phyloP scores from a whole-genome alignment of 2,329 filamentous ascomycete species.

The Diaporthe vaccinii region DNA sequence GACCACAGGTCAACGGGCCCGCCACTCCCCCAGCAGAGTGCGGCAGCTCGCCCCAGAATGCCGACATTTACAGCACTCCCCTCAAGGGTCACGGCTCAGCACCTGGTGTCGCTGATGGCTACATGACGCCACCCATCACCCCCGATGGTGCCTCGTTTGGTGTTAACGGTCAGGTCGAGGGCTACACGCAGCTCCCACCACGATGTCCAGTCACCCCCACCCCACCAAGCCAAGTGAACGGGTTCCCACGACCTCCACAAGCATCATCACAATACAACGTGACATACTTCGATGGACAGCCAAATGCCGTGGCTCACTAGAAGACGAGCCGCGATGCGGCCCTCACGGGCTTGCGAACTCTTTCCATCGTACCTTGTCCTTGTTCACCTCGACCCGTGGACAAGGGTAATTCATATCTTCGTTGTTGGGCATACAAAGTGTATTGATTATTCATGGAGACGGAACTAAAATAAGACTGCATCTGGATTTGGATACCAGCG shows the following conservation, averaged over 20 bases:
- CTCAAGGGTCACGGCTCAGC: constrained; percentile 78
- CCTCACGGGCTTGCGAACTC: constrained; percentile 37
- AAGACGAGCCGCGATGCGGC: constrained; percentile 37
- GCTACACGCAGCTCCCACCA: constrained; percentile 62
- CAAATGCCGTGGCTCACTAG: constrained; percentile 45
- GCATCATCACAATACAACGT: constrained; percentile 59
- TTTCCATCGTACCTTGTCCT: constrained; percentile 37
- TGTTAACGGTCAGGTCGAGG: constrained; percentile 59
- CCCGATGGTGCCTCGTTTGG: constrained; percentile 76
- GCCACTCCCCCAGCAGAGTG: constrained; percentile 72
- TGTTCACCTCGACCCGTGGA: constrained; percentile 32
- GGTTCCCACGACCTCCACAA: constrained; percentile 56
- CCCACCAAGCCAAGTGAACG: constrained; percentile 57
- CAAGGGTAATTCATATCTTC: constrained; percentile 40
- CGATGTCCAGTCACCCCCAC: constrained; percentile 75
- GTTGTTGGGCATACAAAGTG: constrained; percentile 39
- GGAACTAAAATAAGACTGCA: constrained; percentile 42
- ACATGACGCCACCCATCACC: constrained; percentile 88
- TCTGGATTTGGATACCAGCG: constrained; percentile 48
- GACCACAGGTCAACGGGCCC: constrained; percentile 61
- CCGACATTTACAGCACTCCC: constrained; percentile 81
- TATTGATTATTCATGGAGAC: constrained; percentile 39
- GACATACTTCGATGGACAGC: constrained; percentile 60
- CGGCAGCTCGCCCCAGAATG: constrained; percentile 62
- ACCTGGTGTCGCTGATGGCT: constrained; percentile 77